A percentile compares a stretch with the other conserved stretches of the same genome.
These are phyloP conservation scores for Zygoascus tannicola DNA, from an alignment of 805 yeast species.

Conservation along the genomic window DNA sequence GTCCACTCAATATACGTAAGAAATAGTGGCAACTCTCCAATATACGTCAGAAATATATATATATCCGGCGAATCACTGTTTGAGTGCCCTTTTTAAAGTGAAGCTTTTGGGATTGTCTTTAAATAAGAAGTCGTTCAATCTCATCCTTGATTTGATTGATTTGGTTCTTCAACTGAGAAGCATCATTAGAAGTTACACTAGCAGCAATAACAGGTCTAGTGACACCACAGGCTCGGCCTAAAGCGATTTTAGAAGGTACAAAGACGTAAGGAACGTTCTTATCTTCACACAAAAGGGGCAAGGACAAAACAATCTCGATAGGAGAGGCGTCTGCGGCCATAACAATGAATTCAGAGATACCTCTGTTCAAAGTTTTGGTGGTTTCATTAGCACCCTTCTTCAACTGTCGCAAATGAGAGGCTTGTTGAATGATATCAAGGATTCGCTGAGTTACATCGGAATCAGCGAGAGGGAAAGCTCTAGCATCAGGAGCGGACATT, in stretches of 20 bases:
- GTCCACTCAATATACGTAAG: too few species aligned
- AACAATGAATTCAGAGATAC: constrained; percentile 97
- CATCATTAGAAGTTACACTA: constrained; percentile 95
- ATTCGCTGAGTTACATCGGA: constrained; percentile 92
- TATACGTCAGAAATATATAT: too few species aligned
- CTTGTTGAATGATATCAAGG: constrained; percentile 95
- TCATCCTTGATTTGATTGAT: constrained; percentile 96
- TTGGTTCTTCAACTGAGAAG: constrained; percentile 94
- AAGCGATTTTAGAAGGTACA: constrained; percentile 96
- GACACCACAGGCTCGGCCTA: constrained; percentile 99
- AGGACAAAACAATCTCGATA: constrained; percentile 92
- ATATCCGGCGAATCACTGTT: too few species aligned
- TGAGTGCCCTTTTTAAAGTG: too few species aligned
- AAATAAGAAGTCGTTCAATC: constrained; percentile 94
- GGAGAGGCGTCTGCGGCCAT: constrained; percentile 99
- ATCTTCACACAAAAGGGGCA: constrained; percentile 97
- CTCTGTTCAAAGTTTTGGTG: constrained; percentile 98
- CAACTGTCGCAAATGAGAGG: constrained; percentile 94
- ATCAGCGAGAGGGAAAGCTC: constrained; percentile 98
- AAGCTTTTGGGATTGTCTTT: too few species aligned
- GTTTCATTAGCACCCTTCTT: constrained; percentile 99
- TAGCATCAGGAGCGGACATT: constrained; percentile 91
- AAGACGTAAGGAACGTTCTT: constrained; percentile 99
- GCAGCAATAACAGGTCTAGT: constrained; percentile 99
- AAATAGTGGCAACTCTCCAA: too few species aligned